These are phyloP conservation scores for Penicilliopsis zonata DNA, from an alignment of 495 filamentous ascomycete species.

Conservation along the genomic window DNA sequence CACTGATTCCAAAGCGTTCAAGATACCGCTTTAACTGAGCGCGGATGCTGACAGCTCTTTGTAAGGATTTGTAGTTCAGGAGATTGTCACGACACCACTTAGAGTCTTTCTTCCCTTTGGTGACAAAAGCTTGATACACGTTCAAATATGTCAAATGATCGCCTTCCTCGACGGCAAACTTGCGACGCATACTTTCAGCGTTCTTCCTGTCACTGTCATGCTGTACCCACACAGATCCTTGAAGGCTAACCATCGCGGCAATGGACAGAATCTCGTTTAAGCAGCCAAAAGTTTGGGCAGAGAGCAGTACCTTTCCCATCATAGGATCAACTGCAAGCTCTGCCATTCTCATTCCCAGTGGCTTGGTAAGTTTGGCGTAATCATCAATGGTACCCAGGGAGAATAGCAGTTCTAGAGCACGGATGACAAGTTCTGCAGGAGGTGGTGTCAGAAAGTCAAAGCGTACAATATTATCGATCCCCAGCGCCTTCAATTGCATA, in stretches of 20 bases:
- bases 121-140: constrained; percentile 83
- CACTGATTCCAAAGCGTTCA: constrained; percentile 67
- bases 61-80: constrained; percentile 75
- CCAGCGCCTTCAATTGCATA: constrained; percentile 88
- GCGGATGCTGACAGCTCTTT: constrained; percentile 73
- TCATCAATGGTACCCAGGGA: constrained; percentile 81
- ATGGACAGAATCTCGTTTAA: constrained; percentile 80
- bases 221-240: constrained; percentile 70
- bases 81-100: constrained; percentile 81
- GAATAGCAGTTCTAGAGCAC: constrained; percentile 81
- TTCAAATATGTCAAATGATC: constrained; percentile 94
- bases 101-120: constrained; percentile 70
- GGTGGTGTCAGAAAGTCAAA: constrained; percentile 87
- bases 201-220: constrained; percentile 64
- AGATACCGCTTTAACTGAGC: constrained; percentile 79
- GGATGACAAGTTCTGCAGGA: constrained; percentile 75
- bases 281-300: constrained; percentile 64
- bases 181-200: constrained; percentile 59
- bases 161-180: constrained; percentile 87
- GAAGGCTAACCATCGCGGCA: constrained; percentile 86
- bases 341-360: constrained; percentile 82
- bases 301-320: constrained; percentile 85
- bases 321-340: constrained; percentile 92
- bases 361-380: constrained; percentile 84
- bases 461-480: constrained; percentile 87